phyloP scores from a whole-genome alignment of 2,329 filamentous ascomycete genomes.

The Trichoderma brevicompactum region DNA sequence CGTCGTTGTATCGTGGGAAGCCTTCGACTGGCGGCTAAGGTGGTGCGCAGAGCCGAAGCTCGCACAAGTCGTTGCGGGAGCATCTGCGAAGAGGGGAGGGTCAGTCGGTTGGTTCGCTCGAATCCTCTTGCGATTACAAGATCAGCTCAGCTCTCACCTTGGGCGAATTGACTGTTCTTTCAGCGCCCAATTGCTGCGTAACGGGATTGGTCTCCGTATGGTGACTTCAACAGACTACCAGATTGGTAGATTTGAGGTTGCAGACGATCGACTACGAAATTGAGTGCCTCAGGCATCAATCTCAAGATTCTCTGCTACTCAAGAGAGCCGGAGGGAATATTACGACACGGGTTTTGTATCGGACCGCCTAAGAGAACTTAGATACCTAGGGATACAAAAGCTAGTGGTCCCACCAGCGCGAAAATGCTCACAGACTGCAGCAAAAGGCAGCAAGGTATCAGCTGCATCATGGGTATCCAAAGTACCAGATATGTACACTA shows the following conservation, averaged over 20 bases:
- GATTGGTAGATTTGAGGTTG: slow-evolving; percentile 39
- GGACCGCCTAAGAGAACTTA: slow-evolving; percentile 17
- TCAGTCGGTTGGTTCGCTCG: background rate
- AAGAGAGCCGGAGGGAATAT: background rate
- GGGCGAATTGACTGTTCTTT: slow-evolving; percentile 40
- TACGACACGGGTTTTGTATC: slow-evolving; percentile 22
- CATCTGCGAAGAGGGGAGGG: slow-evolving; percentile 53
- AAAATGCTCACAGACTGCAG: background rate
- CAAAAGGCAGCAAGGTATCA: background rate
- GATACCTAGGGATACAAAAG: slow-evolving; percentile 17
- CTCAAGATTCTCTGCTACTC: background rate
- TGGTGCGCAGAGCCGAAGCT: slow-evolving; percentile 50
- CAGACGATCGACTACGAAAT: slow-evolving; percentile 34
- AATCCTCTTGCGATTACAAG: background rate
- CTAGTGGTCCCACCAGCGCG: slow-evolving; percentile 1
- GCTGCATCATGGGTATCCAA: background rate
- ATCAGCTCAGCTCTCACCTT: slow-evolving; percentile 36
- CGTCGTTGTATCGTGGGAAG: slow-evolving; percentile 61
- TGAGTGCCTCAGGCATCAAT: slow-evolving; percentile 44
- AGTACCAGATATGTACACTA: slow-evolving; percentile 2
- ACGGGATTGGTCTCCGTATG: slow-evolving; percentile 38
- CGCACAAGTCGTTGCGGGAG: slow-evolving; percentile 63
- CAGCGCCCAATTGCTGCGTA: slow-evolving; percentile 46
- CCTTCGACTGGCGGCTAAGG: slow-evolving; percentile 52
- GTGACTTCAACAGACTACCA: slow-evolving; percentile 35